Percentiles rank a stretch among this genome's conserved stretches.
These are phyloP conservation scores for Torulaspora quercuum DNA, from an alignment of 805 yeast genomes.

Conservation along the genomic window DNA sequence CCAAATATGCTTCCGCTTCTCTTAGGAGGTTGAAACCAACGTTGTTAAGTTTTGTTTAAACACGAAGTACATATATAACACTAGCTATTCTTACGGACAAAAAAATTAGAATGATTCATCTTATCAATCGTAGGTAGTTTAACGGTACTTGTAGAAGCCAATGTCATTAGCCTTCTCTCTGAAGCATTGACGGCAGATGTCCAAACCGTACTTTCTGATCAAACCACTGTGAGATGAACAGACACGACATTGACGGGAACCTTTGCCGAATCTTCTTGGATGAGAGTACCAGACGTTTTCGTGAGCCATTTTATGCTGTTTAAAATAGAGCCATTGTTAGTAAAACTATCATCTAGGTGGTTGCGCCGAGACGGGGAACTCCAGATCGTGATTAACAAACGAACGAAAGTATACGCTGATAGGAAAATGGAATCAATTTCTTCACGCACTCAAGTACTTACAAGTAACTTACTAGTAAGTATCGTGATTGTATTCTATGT, in stretches of 20 bases:
- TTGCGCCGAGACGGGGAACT: no score
- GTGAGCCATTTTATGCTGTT: constrained; percentile 86
- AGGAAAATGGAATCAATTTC: no score
- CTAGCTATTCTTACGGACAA: constrained; percentile 4
- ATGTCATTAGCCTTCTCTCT: constrained; percentile 99
- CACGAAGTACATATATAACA: constrained; percentile 11
- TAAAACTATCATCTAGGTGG: constrained; percentile 1
- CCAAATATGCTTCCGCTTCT: no score
- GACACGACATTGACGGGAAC: constrained; percentile 99
- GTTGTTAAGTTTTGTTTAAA: no score
- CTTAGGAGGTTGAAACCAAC: no score
- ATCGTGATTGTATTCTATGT: no score
- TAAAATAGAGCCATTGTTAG: constrained; percentile 8
- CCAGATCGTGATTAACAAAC: no score
- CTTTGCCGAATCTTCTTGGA: constrained; percentile 99
- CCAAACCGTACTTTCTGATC: constrained; percentile 99
- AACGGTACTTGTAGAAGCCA: constrained; percentile 99
- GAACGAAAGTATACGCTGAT: no score
- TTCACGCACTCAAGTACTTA: no score
- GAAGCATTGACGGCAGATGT: constrained; percentile 99
- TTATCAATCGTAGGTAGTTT: constrained; percentile 41
- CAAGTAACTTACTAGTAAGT: no score
- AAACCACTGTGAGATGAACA: constrained; percentile 98
- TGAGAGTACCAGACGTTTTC: constrained; percentile 99
- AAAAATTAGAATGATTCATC: no score